Percentiles rank a stretch among this genome's conserved stretches.
These are phyloP conservation scores for Penicillium sp. DNA, from an alignment of 2,329 filamentous ascomycete species.

Conservation along the genomic window DNA sequence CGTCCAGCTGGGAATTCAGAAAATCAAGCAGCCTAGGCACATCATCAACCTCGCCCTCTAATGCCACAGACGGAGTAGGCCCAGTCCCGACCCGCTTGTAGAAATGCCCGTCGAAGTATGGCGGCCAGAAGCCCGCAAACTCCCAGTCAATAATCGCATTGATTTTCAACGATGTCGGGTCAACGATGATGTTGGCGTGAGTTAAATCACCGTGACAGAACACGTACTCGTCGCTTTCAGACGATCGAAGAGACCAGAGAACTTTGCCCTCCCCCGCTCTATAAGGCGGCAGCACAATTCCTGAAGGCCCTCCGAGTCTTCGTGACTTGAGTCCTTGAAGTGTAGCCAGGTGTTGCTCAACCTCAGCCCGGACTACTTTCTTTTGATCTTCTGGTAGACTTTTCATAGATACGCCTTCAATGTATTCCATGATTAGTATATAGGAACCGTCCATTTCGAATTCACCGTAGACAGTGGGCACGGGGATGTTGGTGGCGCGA, in stretches of 20 bases:
- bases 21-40: conserved; percentile 3
- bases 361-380: conserved; percentile 4
- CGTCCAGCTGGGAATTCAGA: neutral
- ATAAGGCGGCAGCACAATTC: conserved; percentile 11
- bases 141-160: conserved; percentile 40
- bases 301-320: conserved; percentile 7
- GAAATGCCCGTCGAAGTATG: conserved; percentile 23
- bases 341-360: conserved; percentile 6
- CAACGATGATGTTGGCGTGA: conserved; percentile 12
- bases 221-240: conserved; percentile 8
- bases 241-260: neutral
- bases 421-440: conserved; percentile 7
- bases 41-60: conserved; percentile 9
- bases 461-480: conserved; percentile 9
- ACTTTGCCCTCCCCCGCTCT: conserved; percentile 6
- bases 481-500: conserved; percentile 8
- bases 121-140: conserved; percentile 37
- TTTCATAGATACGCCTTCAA: conserved; percentile 6
- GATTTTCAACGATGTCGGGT: conserved; percentile 31
- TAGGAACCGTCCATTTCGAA: conserved; percentile 10
- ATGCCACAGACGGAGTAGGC: conserved; percentile 4
- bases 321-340: conserved; percentile 4
- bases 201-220: conserved; percentile 14
- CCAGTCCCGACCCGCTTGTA: conserved; percentile 4
- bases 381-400: conserved; percentile 7